phyloP scores from a whole-genome alignment of 345 rosid genomes.

The Euphorbia tirucalli region DNA sequence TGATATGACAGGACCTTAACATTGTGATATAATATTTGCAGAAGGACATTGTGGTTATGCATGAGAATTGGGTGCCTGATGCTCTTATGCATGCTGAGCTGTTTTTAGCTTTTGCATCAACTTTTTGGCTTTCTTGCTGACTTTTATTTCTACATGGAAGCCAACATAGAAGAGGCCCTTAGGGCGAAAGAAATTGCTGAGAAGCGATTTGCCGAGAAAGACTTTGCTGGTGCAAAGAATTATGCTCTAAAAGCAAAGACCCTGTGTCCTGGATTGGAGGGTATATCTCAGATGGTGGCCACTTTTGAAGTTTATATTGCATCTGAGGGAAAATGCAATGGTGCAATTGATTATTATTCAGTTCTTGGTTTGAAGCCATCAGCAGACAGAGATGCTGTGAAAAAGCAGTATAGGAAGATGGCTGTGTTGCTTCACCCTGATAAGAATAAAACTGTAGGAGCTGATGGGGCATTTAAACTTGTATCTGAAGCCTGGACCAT shows the following conservation, averaged over 20 bases:
- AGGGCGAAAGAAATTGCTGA: constrained; percentile 83
- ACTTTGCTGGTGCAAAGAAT: constrained; percentile 70
- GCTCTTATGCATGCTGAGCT: constrained; percentile 26
- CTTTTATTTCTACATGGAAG: constrained; percentile 56
- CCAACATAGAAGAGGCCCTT: constrained; percentile 72
- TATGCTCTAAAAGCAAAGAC: constrained; percentile 79
- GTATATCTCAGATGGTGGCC: constrained; percentile 90
- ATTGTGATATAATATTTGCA: constrained; percentile 36
- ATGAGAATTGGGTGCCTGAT: constrained; percentile 25
- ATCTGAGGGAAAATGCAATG: constrained; percentile 61
- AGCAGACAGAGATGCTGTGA: constrained; percentile 76
- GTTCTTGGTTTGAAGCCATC: constrained; percentile 92
- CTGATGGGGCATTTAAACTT: constrained; percentile 95
- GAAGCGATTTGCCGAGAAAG: constrained; percentile 75
- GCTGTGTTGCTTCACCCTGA: constrained; percentile 95
- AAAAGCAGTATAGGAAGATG: constrained; percentile 88
- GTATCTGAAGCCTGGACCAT: constrained; percentile 90
- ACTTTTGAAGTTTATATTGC: constrained; percentile 89
- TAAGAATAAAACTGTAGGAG: constrained; percentile 88
- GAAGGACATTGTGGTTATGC: constrained; percentile 40
- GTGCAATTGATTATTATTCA: constrained; percentile 72
- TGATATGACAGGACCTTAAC: constrained; percentile 9
- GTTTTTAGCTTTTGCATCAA: constrained; percentile 35
- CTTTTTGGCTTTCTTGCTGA: constrained; percentile 25
- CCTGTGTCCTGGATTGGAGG: constrained; percentile 76